Conservation (phyloP, 2,329 filamentous ascomycete species). For the Microascus cirrosus region DNA sequence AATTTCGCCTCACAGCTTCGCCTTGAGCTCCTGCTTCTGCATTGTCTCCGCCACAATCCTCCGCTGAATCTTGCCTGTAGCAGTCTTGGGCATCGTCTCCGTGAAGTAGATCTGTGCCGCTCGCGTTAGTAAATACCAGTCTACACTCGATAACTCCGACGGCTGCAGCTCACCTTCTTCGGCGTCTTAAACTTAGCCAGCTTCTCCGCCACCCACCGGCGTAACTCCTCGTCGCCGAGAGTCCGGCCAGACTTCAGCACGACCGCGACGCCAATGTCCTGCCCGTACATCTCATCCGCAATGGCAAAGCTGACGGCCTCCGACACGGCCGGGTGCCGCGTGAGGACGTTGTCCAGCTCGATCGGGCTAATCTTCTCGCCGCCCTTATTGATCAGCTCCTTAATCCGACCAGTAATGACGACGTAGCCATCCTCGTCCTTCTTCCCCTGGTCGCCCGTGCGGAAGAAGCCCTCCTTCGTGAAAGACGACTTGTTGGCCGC, state of each 20-base stretch:
- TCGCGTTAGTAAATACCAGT: neutral
- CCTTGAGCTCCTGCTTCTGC: slow-evolving; percentile 46
- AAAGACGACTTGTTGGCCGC: slow-evolving; percentile 65
- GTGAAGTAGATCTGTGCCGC: slow-evolving; percentile 61
- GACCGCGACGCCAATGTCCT: slow-evolving; percentile 68
- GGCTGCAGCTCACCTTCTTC: slow-evolving; percentile 50
- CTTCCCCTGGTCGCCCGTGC: slow-evolving; percentile 79
- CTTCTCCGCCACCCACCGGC: slow-evolving; percentile 55
- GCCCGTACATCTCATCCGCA: slow-evolving; percentile 71
- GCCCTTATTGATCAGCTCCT: slow-evolving; percentile 85
- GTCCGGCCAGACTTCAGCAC: slow-evolving; percentile 57
- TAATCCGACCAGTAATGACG: slow-evolving; percentile 82
- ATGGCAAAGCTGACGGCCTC: slow-evolving; percentile 80
- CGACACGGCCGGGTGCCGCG: slow-evolving; percentile 59
- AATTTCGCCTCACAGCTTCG: slow-evolving; percentile 34
- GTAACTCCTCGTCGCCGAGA: slow-evolving; percentile 49
- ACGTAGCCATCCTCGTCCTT: slow-evolving; percentile 72
- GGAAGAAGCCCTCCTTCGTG: slow-evolving; percentile 68
- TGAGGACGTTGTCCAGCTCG: slow-evolving; percentile 73
- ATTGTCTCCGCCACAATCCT: slow-evolving; percentile 79
- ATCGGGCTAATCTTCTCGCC: slow-evolving; percentile 86
- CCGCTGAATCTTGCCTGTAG: slow-evolving; percentile 82
- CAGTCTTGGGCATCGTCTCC: slow-evolving; percentile 77
- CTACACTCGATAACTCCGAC: neutral
- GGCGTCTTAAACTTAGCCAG: slow-evolving; percentile 79